Evolutionary conservation across 371 early-diverging fungal species (phyloP).

Genomic region (Mucor sp.): DNA sequence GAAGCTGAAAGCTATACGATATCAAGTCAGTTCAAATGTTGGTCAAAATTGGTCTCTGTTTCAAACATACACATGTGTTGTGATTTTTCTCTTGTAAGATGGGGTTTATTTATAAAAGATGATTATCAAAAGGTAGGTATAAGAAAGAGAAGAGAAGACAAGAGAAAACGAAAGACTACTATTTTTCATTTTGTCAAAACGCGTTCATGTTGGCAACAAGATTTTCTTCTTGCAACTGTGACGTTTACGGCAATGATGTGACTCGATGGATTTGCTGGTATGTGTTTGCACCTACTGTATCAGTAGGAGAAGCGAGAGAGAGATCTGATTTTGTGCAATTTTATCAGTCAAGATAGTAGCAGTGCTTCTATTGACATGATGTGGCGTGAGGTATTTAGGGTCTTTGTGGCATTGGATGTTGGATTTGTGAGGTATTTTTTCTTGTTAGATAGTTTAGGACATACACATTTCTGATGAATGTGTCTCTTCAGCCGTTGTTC

Average conservation of each 20-base stretch:
- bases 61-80: slow-evolving; percentile 2
- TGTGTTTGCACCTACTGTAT: neutral
- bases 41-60: neutral
- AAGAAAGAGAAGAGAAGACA: neutral
- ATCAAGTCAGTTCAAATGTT: neutral
- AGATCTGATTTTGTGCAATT: neutral
- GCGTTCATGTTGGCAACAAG: slow-evolving; percentile 8
- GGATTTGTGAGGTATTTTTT: neutral
- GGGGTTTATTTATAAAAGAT: slow-evolving; percentile 1
- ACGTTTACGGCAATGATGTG: slow-evolving; percentile 2
- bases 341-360: neutral
- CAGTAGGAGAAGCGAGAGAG: no score
- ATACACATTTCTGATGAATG: slow-evolving; percentile 25
- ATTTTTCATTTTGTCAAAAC: slow-evolving; percentile 3
- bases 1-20: slow-evolving; percentile 36
- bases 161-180: neutral
- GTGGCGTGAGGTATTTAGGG: neutral
- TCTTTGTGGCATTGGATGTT: neutral
- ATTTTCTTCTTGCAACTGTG: slow-evolving; percentile 5
- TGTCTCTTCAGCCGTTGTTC: slow-evolving; percentile 13
- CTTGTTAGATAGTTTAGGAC: neutral
- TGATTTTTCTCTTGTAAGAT: slow-evolving; percentile 1
- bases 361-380: slow-evolving; percentile 26
- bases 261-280: neutral
- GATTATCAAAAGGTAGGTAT: neutral